A percentile compares a stretch with the other conserved stretches of the same genome.
Conservation (phyloP, 31 red algal species). For the Endocladia muricata region DNA sequence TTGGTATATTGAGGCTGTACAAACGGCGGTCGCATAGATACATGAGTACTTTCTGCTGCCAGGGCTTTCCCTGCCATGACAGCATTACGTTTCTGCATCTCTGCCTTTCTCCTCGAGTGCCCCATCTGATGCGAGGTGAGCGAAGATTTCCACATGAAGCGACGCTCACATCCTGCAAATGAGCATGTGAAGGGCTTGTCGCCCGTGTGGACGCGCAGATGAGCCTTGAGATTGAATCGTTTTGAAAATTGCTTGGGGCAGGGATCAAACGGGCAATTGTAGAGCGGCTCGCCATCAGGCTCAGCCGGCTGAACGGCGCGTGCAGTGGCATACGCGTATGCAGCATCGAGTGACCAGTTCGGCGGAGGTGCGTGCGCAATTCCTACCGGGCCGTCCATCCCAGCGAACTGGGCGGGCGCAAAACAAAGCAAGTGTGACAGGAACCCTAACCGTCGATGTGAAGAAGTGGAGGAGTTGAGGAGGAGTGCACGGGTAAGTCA, state of each 20-base stretch:
- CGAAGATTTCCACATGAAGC: constrained; percentile 77
- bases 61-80: constrained; percentile 28
- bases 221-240: constrained; percentile 76
- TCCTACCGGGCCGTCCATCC: constrained; percentile 44
- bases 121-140: constrained; percentile 63
- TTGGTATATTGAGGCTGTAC: too few relatives aligned
- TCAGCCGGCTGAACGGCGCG: constrained; percentile 39
- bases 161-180: constrained; percentile 49
- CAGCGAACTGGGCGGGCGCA: background rate
- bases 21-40: too few relatives aligned
- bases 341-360: constrained; percentile 40
- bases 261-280: constrained; percentile 57
- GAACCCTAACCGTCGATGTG: background rate
- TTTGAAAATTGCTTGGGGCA: constrained; percentile 68
- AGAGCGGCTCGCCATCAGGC: constrained; percentile 48
- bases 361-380: constrained; percentile 27
- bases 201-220: constrained; percentile 74
- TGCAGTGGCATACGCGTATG: constrained; percentile 44
- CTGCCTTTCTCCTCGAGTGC: constrained; percentile 43
- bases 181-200: constrained; percentile 77
- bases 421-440: background rate
- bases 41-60: constrained; percentile 4
- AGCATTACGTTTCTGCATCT: constrained; percentile 30
- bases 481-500: background rate
- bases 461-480: background rate